Evolutionary conservation across 371 early-diverging fungal genomes (phyloP), one percentile per base, ranked within the genome.

Genomic region (Rhizopus microsporus): DNA sequence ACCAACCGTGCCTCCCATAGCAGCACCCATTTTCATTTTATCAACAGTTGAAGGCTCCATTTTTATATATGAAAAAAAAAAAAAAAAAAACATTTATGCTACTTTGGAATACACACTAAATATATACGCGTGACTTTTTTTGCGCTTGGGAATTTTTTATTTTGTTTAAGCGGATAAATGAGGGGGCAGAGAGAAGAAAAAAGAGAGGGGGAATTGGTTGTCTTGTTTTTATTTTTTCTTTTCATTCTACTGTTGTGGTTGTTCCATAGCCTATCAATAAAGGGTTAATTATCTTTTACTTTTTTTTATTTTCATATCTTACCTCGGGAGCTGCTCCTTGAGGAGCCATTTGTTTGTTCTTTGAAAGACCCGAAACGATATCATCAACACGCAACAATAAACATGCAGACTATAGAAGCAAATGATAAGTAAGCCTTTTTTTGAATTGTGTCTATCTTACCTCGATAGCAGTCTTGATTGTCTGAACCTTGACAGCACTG

Each of bases 391-490:
- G 89, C 60, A 98, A 78, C 55, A 97, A 76, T 72, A 97, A 67
- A 62, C 94, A 97, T 43, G 97, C 94, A 54, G 94, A 91, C 83
- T 83, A 66, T 32, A 44, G 7, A 47, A 45, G 7, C 13, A 56
- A 52, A 57, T 40, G 38, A 40, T 32, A 29, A 48, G 47, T 23
- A 62, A 30, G 5, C 44, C 30, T 47, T 9, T 38, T 5, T 15
- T 3, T 12, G 34, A 23, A 15, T 16, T 23, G 54, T 45, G 6
- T 9, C 7, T 37, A 34, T 23, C 53, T 59, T 65, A 87, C 87
- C 75, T 99, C 99, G 67, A 99, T 93, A n/a, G 99, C 99, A 33
- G 99, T 97, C 89, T 99, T 99, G 77, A 99, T 84, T 6, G 94
- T 96, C 84, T 99, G 99, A 23, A 93, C 88, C 84, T 99, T 99